A percentile compares a stretch with the other conserved stretches of the same genome.
Evolutionary conservation across 768 basidiomycete genomes (phyloP).

Genomic region (Termitomyces sp.): DNA sequence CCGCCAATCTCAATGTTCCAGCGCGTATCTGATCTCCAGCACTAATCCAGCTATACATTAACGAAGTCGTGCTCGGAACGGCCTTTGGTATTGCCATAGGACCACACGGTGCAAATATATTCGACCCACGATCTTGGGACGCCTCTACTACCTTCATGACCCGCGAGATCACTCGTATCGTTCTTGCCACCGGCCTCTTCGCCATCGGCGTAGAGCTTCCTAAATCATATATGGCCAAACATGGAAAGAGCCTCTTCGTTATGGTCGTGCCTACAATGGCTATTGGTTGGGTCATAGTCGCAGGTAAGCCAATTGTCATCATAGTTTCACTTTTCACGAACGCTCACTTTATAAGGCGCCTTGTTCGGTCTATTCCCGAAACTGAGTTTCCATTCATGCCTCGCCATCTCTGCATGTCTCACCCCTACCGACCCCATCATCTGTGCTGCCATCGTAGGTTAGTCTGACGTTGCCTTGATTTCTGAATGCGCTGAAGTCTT

Average conservation of each 20-base stretch:
- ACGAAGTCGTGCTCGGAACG: conserved; percentile 92
- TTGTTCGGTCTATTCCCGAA: conserved; percentile 71
- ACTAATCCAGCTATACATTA: conserved; percentile 66
- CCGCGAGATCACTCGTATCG: conserved; percentile 38
- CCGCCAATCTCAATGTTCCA: background rate
- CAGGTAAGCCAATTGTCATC: conserved; percentile 38
- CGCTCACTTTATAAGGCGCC: conserved; percentile 39
- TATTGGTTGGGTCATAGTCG: conserved; percentile 77
- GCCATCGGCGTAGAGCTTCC: conserved; percentile 95
- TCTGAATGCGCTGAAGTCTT: too few species aligned
- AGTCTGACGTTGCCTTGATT: conserved; percentile 13
- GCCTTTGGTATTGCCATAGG: conserved; percentile 64
- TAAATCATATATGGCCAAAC: conserved; percentile 74
- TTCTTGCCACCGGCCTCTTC: conserved; percentile 90
- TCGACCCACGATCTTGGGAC: conserved; percentile 79
- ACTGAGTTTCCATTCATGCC: conserved; percentile 67
- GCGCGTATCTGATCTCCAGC: background rate
- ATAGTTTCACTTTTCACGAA: background rate
- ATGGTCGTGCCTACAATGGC: conserved; percentile 86
- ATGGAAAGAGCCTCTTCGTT: conserved; percentile 64
- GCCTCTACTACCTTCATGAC: conserved; percentile 48
- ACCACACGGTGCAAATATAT: conserved; percentile 66
- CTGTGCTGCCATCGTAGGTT: conserved; percentile 77
- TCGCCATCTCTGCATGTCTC: conserved; percentile 86
- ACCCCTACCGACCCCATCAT: conserved; percentile 96